phyloP scores from a whole-genome alignment of 768 basidiomycete species.

The Vararia minispora region DNA sequence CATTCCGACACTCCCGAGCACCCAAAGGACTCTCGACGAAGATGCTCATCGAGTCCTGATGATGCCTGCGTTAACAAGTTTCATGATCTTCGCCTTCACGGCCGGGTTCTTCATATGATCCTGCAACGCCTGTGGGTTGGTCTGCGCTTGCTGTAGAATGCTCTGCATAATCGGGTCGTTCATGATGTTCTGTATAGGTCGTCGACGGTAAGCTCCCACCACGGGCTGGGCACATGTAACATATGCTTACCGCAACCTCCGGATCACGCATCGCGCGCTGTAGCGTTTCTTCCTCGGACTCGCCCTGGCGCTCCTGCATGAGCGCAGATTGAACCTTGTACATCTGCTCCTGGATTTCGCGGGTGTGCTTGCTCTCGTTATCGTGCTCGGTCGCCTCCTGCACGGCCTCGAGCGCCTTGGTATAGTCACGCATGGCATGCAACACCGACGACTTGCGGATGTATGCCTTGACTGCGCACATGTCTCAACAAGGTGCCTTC shows the following conservation, averaged over 20 bases:
- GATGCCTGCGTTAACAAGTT: slow-evolving; percentile 86
- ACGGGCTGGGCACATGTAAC: neutral
- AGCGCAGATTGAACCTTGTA: slow-evolving; percentile 73
- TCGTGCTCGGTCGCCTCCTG: slow-evolving; percentile 75
- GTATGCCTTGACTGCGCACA: slow-evolving; percentile 73
- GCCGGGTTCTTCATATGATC: slow-evolving; percentile 94
- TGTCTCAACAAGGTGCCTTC: neutral
- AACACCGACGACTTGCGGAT: slow-evolving; percentile 86
- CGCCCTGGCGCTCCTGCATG: slow-evolving; percentile 65
- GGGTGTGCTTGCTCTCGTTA: slow-evolving; percentile 66
- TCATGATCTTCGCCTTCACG: slow-evolving; percentile 74
- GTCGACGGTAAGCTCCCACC: neutral
- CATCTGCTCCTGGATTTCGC: slow-evolving; percentile 76
- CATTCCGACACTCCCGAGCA: too few species aligned
- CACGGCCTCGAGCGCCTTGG: slow-evolving; percentile 73
- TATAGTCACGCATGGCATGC: slow-evolving; percentile 84
- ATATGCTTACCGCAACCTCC: slow-evolving; percentile 68
- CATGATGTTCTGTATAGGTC: slow-evolving; percentile 57
- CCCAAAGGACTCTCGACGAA: too few species aligned
- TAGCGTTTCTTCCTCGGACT: slow-evolving; percentile 88
- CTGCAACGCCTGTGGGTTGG: slow-evolving; percentile 77
- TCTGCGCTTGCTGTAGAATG: slow-evolving; percentile 90
- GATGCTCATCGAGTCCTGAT: slow-evolving; percentile 82
- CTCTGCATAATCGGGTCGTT: slow-evolving; percentile 87
- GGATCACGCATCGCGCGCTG: slow-evolving; percentile 96